These are phyloP conservation scores for Auriscalpium microsporum DNA, from an alignment of 768 basidiomycete genomes.

Conservation along the genomic window DNA sequence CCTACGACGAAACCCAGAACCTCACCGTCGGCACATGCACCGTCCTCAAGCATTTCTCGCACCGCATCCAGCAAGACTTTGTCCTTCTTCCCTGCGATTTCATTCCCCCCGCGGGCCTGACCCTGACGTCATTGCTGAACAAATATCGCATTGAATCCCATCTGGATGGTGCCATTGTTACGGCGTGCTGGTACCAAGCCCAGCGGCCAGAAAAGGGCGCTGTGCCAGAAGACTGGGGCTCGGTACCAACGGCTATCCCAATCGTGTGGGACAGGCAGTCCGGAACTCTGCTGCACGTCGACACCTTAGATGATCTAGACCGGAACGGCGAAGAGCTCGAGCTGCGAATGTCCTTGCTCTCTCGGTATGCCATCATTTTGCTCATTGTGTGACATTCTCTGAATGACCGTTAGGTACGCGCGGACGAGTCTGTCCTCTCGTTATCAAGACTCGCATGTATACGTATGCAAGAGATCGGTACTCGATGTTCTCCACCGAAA, in stretches of 20 bases:
- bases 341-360: conserved; percentile 66
- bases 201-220: conserved; percentile 44
- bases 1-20: conserved; percentile 68
- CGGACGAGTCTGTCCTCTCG: conserved; percentile 56
- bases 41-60: conserved; percentile 69
- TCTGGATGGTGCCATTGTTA: conserved; percentile 54
- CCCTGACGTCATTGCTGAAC: conserved; percentile 63
- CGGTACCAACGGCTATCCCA: conserved; percentile 33
- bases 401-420: conserved; percentile 49
- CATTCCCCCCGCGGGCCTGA: conserved; percentile 65
- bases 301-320: conserved; percentile 62
- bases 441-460: conserved; percentile 84
- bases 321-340: conserved; percentile 63
- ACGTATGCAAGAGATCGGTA: conserved; percentile 71
- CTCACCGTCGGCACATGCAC: conserved; percentile 61
- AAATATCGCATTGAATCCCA: conserved; percentile 71
- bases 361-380: conserved; percentile 37
- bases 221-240: conserved; percentile 61
- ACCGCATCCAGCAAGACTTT: conserved; percentile 76
- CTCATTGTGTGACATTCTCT: background rate
- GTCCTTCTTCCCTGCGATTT: conserved; percentile 89
- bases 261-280: conserved; percentile 63
- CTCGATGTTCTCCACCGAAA: conserved; percentile 66
- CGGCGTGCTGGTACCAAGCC: conserved; percentile 56
- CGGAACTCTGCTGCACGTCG: conserved; percentile 63